Conservation (phyloP, 139 green algal genomes). For the Volvox reticuliferus region DNA sequence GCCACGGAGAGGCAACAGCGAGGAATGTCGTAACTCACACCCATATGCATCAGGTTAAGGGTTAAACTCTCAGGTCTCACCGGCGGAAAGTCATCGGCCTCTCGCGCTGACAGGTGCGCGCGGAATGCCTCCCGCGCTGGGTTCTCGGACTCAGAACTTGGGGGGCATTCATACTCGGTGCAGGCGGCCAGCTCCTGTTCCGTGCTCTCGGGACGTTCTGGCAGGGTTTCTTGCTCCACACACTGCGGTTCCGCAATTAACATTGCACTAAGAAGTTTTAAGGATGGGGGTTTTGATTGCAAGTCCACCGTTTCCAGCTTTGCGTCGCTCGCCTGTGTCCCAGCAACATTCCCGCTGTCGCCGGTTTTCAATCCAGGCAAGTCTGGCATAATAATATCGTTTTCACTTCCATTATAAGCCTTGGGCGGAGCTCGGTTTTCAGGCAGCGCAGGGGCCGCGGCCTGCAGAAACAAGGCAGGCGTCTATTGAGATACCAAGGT, state of each 20-base stretch:
- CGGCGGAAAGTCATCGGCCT: background rate
- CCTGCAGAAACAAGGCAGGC: background rate
- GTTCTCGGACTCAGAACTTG: background rate
- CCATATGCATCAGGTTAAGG: background rate
- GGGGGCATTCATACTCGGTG: background rate
- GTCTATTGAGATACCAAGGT: background rate
- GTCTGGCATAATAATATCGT: background rate
- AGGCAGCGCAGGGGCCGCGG: background rate
- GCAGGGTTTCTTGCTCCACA: background rate
- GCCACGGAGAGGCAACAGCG: background rate
- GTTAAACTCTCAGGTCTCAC: background rate
- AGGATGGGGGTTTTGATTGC: background rate
- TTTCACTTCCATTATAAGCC: background rate
- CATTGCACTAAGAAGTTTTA: background rate
- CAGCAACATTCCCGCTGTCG: background rate
- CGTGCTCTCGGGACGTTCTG: background rate
- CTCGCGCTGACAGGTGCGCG: background rate
- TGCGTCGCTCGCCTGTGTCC: background rate
- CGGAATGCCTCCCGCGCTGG: slow-evolving; percentile 5
- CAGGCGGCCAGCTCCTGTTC: background rate
- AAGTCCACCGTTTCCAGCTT: background rate
- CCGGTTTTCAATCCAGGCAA: background rate
- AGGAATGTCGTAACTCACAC: background rate
- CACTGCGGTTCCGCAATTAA: background rate
- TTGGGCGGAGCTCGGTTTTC: background rate